These are phyloP conservation scores for Ascochyta viciae-villosae DNA, from an alignment of 2,329 filamentous ascomycete species.

Conservation along the genomic window DNA sequence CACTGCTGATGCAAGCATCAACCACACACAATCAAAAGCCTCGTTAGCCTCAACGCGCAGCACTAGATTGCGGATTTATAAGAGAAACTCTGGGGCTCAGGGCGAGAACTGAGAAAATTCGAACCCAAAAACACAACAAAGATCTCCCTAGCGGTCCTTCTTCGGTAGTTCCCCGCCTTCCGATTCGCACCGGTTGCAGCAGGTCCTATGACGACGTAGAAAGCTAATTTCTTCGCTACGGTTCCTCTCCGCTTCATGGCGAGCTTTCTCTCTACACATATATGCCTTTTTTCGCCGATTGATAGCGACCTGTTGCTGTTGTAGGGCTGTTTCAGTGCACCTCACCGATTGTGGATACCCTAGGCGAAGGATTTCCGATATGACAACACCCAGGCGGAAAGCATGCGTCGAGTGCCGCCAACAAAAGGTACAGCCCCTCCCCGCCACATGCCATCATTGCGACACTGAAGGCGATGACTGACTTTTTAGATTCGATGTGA, in stretches of 20 bases:
- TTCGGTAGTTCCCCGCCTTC: slow-evolving; percentile 45
- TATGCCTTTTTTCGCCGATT: slow-evolving; percentile 39
- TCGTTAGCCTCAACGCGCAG: slow-evolving; percentile 28
- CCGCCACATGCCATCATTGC: slow-evolving; percentile 1
- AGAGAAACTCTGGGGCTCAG: slow-evolving; percentile 31
- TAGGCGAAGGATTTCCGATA: slow-evolving; percentile 31
- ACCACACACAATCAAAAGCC: slow-evolving; percentile 31
- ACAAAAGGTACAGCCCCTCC: slow-evolving; percentile 41
- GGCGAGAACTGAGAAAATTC: slow-evolving; percentile 23
- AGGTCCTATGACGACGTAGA: slow-evolving; percentile 44
- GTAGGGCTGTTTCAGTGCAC: slow-evolving; percentile 25
- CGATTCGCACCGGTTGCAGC: slow-evolving; percentile 36
- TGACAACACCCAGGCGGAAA: slow-evolving; percentile 46
- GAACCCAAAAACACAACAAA: slow-evolving; percentile 24
- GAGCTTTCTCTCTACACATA: slow-evolving; percentile 27
- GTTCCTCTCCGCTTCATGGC: slow-evolving; percentile 28
- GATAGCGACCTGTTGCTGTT: slow-evolving; percentile 27
- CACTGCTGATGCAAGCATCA: slow-evolving; percentile 35
- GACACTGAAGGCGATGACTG: slow-evolving; percentile 17
- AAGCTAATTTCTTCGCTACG: slow-evolving; percentile 29
- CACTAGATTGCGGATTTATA: slow-evolving; percentile 32
- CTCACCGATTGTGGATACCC: slow-evolving; percentile 31
- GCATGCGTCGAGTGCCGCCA: slow-evolving; percentile 49
- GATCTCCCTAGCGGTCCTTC: slow-evolving; percentile 36
- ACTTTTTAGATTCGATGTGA: slow-evolving; percentile 46